Base-by-base conservation (phyloP, 192 early-diverging fungal species). In the Linderina pennispora region DNA sequence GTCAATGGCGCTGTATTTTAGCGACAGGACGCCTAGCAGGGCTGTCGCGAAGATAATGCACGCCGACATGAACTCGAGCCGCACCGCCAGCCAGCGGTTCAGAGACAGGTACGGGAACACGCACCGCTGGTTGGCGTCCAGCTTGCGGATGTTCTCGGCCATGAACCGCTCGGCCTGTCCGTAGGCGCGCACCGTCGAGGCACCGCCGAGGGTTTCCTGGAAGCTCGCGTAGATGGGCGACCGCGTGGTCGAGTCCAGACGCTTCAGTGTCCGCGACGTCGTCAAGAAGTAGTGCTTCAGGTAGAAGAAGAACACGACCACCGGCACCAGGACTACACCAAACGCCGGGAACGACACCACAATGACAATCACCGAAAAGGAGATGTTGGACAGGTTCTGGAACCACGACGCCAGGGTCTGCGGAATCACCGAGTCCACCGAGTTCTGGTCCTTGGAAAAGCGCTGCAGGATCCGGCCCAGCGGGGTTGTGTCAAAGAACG, bases 391-490 rank as follows among this genome's bases (percentile, higher is more conserved):
- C 8, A 66, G 34, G 23, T 22, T 65, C 14, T 56, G 53, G 39
- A 80, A 68, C 34, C 73, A 88, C 10, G 48, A 63, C 17, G 59
- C 44, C 36, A 84, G 75, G 14, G 66, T 65, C 23, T 76, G 50
- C 11, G 83, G 82, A 10, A 89, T 58, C 14, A 76, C 55, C 52
- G 90, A 86, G 45, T 91, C 91, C 8, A 90, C 66, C 16, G 81
- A 83, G 53, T 84, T 79, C 47, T 86, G 78, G 52, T 96, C 93
- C 48, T 89, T 91, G 36, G 86, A 85, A 56, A 96, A 92, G 10
- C 92, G 82, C 54, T 96, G 90, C 23, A 92, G 55, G 57, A 94
- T 81, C 36, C 92, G 81, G 8, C 92, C 89, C 0, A 88, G 57
- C 17, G 90, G 90, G 1, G 90, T 90, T 3, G 77, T 68, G 45